phyloP scores from a whole-genome alignment of 23 red algal genomes.

The Gracilaria domingensis region DNA sequence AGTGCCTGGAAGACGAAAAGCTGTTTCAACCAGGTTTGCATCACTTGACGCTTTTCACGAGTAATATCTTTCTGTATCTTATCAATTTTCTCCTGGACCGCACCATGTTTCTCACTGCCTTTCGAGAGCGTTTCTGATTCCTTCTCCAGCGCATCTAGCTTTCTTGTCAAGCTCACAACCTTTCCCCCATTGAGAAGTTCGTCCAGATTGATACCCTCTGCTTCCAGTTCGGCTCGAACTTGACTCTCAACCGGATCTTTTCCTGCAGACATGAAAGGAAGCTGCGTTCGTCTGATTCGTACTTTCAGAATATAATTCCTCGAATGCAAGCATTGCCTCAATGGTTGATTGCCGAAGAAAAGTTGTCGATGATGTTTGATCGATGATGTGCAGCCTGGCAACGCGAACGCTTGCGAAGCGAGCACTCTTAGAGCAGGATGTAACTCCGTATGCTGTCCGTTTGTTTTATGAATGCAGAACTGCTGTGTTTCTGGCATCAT shows the following conservation, averaged over 20 bases:
- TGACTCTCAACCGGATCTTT: constrained; percentile 71
- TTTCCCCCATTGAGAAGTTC: constrained; percentile 88
- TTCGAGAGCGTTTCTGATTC: background rate
- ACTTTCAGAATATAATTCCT: too few species aligned
- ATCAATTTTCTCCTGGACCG: constrained; percentile 20
- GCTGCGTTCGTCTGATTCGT: background rate
- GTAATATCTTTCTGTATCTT: constrained; percentile 28
- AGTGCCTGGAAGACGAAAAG: constrained; percentile 84
- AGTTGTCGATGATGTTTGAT: too few species aligned
- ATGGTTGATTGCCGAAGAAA: too few species aligned
- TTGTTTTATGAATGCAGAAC: too few species aligned
- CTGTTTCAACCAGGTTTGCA: constrained; percentile 83
- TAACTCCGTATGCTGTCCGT: too few species aligned
- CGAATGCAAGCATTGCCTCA: too few species aligned
- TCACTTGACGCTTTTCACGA: constrained; percentile 85
- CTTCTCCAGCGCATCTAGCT: constrained; percentile 41
- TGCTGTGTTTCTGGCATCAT: too few species aligned
- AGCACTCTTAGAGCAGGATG: too few species aligned
- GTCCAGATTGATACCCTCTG: constrained; percentile 83
- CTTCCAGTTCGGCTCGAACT: constrained; percentile 69
- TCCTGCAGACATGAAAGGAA: background rate
- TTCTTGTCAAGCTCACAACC: constrained; percentile 82
- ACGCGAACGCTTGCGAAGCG: too few species aligned
- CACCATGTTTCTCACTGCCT: background rate
- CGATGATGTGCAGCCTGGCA: too few species aligned